These are phyloP conservation scores for Phaeophleospora eucalypticola DNA, from an alignment of 2,329 filamentous ascomycete genomes.

Conservation along the genomic window DNA sequence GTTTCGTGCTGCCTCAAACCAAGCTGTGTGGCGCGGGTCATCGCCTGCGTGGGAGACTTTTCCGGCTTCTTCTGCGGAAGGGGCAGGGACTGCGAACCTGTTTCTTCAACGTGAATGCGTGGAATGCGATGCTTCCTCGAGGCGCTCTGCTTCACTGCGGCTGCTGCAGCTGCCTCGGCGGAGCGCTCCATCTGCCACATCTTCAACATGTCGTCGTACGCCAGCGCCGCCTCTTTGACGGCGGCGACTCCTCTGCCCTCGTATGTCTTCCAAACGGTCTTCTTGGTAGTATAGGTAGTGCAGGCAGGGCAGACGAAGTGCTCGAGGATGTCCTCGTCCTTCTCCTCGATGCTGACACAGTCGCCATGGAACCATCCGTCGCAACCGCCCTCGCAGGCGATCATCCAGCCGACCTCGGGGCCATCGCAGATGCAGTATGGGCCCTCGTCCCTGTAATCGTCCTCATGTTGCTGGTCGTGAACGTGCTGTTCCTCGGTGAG, in stretches of 20 bases:
- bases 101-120: background rate
- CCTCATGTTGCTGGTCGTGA: too few species aligned
- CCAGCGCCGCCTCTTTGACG: background rate
- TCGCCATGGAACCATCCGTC: constrained; percentile 95
- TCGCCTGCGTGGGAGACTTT: too few species aligned
- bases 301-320: constrained; percentile 46
- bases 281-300: background rate
- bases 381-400: constrained; percentile 84
- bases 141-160: background rate
- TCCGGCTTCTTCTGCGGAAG: too few species aligned
- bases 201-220: background rate
- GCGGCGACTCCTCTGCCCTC: background rate
- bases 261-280: constrained; percentile 3
- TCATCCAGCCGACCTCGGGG: constrained; percentile 95
- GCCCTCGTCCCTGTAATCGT: constrained; percentile 54
- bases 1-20: too few species aligned
- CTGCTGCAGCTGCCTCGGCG: background rate
- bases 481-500: too few species aligned
- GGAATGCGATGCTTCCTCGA: background rate
- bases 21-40: too few species aligned
- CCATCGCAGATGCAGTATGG: constrained; percentile 85
- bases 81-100: too few species aligned
- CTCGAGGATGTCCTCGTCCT: constrained; percentile 67
- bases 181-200: background rate
- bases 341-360: constrained; percentile 74